Evolutionary conservation across 805 yeast species (phyloP).

Genomic region (Kluyveromyces dobzhanskii): DNA sequence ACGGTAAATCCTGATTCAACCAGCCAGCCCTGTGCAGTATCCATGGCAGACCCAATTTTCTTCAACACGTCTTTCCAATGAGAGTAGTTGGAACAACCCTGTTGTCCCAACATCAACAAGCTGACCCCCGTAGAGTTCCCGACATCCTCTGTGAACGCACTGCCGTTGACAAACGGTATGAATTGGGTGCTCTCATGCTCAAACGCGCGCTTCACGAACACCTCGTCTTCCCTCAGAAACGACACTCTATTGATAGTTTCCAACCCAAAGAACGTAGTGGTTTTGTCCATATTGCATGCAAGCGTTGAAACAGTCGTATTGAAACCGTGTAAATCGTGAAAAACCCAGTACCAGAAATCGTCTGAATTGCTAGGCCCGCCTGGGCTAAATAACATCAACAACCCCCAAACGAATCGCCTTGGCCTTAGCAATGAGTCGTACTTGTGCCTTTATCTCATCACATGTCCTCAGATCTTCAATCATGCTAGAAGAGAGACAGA

Average conservation of each 20-base stretch:
- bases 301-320: too few species aligned
- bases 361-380: too few species aligned
- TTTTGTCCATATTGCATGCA: not conserved
- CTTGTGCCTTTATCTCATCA: too few species aligned
- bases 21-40: conserved; percentile 12
- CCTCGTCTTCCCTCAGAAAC: conserved; percentile 43
- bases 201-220: conserved; percentile 37
- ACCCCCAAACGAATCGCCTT: too few species aligned
- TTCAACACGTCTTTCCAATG: conserved; percentile 6
- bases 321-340: too few species aligned
- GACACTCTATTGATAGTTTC: conserved; percentile 48
- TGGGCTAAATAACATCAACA: too few species aligned
- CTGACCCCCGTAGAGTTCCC: conserved; percentile 4
- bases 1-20: conserved; percentile 13
- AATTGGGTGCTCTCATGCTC: conserved; percentile 37
- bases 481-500: too few species aligned
- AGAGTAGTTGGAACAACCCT: not conserved
- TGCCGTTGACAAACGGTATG: conserved; percentile 27
- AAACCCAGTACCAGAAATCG: too few species aligned
- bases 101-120: not conserved
- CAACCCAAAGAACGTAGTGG: conserved; percentile 35
- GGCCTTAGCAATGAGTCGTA: too few species aligned
- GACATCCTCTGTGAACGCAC: conserved; percentile 16
- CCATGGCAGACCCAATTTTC: conserved; percentile 10
- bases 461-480: too few species aligned